Evolutionary conservation across 2,329 filamentous ascomycete species (phyloP), one percentile per base, ranked within the genome.

Genomic region (Colletotrichum orchidophilum): DNA sequence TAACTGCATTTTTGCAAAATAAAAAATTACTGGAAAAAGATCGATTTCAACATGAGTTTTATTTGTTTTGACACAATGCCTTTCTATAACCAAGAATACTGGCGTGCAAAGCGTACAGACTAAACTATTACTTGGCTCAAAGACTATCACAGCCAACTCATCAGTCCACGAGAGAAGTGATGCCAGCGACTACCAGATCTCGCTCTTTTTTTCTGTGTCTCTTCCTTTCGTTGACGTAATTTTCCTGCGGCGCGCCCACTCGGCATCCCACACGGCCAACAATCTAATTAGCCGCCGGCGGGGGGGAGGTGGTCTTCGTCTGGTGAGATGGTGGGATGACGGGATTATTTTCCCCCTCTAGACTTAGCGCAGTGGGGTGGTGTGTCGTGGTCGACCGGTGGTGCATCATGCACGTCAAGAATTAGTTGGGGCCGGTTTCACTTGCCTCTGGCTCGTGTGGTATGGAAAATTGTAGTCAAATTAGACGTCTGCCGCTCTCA

Each of bases 321-420:
- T 63, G 12, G 49, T 52, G 39, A 66, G 63, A 63, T 50, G 57
- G 67, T 70, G 63, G 63, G 63, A 70, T 67, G 27, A 13, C 24
- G 35, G 46, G 21, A 29, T 33, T 53, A 18, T 52, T 27, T 52
- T 52, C 49, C 26, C 21, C 21, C 26, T 24, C 49, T 52, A 21
- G 49, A 24, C 11, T 21, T 52, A 66, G 49, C n/a, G 4, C 3
- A 7, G 31, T 21, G 18, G 39, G 18, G 57, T 46, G 6, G 12
- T 11, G 21, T 11, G 29, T n/a, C n/a, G 21, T 21, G 39, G 49
- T 24, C 33, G 35, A 27, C 11, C n/a, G n/a, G n/a, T n/a, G n/a
- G n/a, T n/a, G 29, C 18, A 5, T 49, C 2, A 49, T 24, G 39
- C 58, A 33, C 21, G 8, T n/a, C 21, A 8, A 15, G 2, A 29